Base-by-base conservation (phyloP, 2,329 filamentous ascomycete species). In the Monilinia aucupariae region DNA sequence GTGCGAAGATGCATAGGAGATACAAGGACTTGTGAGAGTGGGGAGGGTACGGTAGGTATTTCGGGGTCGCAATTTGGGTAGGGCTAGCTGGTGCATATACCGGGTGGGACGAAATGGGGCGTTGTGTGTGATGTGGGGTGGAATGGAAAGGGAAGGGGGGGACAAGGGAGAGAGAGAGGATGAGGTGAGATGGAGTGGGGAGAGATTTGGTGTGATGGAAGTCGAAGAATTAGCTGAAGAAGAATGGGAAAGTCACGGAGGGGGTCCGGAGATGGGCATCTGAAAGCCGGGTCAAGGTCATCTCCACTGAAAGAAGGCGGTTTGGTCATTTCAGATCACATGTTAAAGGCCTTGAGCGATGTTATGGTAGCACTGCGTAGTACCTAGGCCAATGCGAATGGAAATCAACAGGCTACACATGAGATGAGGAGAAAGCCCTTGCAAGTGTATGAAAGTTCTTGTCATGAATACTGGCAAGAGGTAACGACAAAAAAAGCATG, bases 231-330 rank as follows among this genome's bases (percentile, higher is more conserved):
- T 12, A 22, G 20, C 43, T 45, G n/a, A 45, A 4, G 43, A 22
- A 45, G 43, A n/a, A 45, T 17, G 37, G 9, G 12, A 39, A 15
- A 13, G 15, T 39, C 12, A 39, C 13, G 37, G 12, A 39, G 15
- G 37, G 15, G 15, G 9, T 17, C 43, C 20, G n/a, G 43, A n/a
- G 7, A 22, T 7, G 20, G 20, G 20, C 10, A 45, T 45, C 43
- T 45, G 20, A 45, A 45, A 6, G 20, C 20, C n/a, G 20, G n/a
- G n/a, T 22, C n/a, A 45, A 45, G 20, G 43, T n/a, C n/a, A 39
- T 39, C 51, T 20, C 52, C 52, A 54, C 52, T 41, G 22, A 41
- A 54, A 54, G 52, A 54, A 54, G 45, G 52, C 52, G 25, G 34
- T 39, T 20, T 39, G 22, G 25, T 27, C 37, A 25, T 27, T 41